phyloP scores from a whole-genome alignment of 2,329 filamentous ascomycete genomes.

The Aspergillus fischeri region DNA sequence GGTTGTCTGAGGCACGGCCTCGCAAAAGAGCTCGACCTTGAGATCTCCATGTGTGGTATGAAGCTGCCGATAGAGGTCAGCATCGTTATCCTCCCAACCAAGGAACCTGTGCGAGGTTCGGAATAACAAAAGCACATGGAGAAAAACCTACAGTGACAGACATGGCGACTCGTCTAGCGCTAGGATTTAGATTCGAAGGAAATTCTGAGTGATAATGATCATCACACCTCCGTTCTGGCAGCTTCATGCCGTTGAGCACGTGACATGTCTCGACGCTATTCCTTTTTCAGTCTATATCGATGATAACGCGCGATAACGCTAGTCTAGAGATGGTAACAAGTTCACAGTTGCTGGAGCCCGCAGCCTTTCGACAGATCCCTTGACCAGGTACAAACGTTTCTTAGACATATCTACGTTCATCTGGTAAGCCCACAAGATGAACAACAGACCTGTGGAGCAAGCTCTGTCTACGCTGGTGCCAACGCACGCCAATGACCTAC shows the following conservation, averaged over 20 bases:
- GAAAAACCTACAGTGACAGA: background rate
- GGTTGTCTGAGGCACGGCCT: conserved; percentile 86
- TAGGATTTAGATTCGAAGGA: background rate
- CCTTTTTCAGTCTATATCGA: background rate
- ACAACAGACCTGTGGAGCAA: conserved; percentile 65
- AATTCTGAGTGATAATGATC: background rate
- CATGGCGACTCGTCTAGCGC: background rate
- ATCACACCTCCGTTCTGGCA: background rate
- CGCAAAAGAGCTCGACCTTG: conserved; percentile 95
- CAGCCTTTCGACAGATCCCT: background rate
- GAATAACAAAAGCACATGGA: background rate
- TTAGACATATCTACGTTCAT: background rate
- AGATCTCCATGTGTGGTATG: conserved; percentile 87
- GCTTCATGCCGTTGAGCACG: background rate
- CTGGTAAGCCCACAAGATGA: conserved; percentile 53
- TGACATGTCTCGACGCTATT: background rate
- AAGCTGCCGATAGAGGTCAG: conserved; percentile 43
- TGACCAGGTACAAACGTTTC: background rate
- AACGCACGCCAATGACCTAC: conserved; percentile 63
- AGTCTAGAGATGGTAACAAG: background rate
- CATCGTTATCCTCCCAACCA: background rate
- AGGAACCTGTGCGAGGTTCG: background rate
- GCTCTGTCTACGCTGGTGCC: conserved; percentile 71
- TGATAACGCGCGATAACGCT: background rate
- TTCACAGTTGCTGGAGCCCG: background rate